Conservation (phyloP, 1,284 basidiomycete species). For the Cutaneotrichosporon dermatis region DNA sequence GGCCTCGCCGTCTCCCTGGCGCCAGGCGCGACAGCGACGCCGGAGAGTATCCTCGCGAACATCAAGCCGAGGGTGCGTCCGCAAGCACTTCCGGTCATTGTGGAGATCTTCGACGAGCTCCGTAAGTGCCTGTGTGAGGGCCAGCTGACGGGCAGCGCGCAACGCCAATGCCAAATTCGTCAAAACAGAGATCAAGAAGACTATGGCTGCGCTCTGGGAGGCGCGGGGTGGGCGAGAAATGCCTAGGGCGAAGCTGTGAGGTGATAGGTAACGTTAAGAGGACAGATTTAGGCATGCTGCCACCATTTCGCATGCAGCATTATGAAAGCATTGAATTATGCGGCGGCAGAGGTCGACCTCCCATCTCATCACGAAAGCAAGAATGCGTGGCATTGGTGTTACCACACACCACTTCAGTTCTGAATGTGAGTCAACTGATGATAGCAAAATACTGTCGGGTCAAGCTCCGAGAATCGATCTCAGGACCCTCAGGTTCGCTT, state of each 20-base stretch:
- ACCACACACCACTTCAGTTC: too few relatives aligned
- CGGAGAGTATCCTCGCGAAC: slow-evolving; percentile 5
- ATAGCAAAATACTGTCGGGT: too few relatives aligned
- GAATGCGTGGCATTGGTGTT: too few relatives aligned
- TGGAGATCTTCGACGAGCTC: slow-evolving; percentile 20
- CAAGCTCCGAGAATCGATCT: too few relatives aligned
- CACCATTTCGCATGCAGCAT: too few relatives aligned
- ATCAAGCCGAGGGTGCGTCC: slow-evolving; percentile 10
- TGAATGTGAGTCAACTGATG: too few relatives aligned
- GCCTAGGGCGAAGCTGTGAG: slow-evolving; percentile 11
- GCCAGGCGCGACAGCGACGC: slow-evolving; percentile 9
- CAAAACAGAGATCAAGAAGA: slow-evolving; percentile 14
- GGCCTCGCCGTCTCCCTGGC: slow-evolving; percentile 34
- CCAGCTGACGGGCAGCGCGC: slow-evolving; percentile 8
- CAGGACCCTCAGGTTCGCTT: too few relatives aligned
- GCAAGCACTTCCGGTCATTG: slow-evolving; percentile 14
- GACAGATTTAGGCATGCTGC: too few relatives aligned
- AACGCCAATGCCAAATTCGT: slow-evolving; percentile 19
- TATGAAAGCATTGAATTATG: too few relatives aligned
- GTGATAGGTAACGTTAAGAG: too few relatives aligned
- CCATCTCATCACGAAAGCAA: too few relatives aligned
- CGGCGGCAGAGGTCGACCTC: too few relatives aligned
- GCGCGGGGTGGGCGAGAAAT: slow-evolving; percentile 7
- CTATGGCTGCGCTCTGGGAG: slow-evolving; percentile 14
- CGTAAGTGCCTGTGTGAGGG: slow-evolving; percentile 19